Conservation (phyloP, 2,329 filamentous ascomycete genomes). For the Dactylonectria estremocensis region DNA sequence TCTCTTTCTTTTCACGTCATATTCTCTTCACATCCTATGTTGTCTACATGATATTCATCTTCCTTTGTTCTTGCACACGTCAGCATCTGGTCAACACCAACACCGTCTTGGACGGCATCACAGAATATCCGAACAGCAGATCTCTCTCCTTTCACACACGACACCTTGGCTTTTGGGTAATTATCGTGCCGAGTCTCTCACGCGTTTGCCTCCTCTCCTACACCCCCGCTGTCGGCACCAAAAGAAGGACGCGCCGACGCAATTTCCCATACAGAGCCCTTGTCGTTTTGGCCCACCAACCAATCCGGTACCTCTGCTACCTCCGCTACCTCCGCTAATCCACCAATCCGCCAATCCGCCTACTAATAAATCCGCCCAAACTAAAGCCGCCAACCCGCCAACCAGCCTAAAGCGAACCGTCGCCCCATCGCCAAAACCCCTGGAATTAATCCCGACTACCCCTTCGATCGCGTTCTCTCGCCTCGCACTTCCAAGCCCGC, state of each 20-base stretch:
- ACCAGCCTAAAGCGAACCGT: constrained; percentile 38
- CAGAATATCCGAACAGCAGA: no score
- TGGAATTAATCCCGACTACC: constrained; percentile 47
- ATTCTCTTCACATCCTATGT: background rate
- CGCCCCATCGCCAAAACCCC: constrained; percentile 46
- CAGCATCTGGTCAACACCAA: background rate
- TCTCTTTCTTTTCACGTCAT: background rate
- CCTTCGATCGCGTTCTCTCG: constrained; percentile 38
- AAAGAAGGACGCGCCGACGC: constrained; percentile 22
- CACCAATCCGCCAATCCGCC: constrained; percentile 18
- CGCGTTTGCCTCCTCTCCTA: constrained; percentile 2
- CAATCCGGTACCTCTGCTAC: background rate
- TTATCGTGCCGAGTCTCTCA: background rate
- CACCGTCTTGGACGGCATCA: background rate
- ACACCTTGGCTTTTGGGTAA: background rate
- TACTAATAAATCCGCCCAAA: no score
- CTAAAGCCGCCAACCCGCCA: constrained; percentile 30
- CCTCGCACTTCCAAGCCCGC: constrained; percentile 10
- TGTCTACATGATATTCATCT: background rate
- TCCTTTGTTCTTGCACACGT: background rate
- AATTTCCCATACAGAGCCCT: constrained; percentile 29
- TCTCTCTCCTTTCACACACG: background rate
- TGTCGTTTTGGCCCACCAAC: constrained; percentile 31
- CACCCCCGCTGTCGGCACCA: constrained; percentile 10
- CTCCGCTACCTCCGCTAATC: background rate